A percentile compares a stretch with the other conserved stretches of the same genome.
These are phyloP conservation scores for Euphorbia pulcherrima DNA, from an alignment of 345 rosid species.

Conservation along the genomic window DNA sequence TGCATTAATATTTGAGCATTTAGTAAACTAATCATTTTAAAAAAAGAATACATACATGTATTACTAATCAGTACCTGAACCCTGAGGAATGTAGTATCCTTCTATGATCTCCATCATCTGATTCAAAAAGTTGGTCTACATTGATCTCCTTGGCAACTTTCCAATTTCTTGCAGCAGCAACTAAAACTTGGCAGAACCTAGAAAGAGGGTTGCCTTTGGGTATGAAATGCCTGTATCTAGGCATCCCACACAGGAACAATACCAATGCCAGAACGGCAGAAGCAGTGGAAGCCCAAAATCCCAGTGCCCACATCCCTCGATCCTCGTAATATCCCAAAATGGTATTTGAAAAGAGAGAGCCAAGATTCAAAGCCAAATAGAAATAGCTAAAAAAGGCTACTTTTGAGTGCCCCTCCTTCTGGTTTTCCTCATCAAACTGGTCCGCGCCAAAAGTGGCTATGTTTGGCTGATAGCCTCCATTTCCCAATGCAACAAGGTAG, in stretches of 20 bases:
- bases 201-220: conserved; percentile 29
- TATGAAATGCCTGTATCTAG: conserved; percentile 24
- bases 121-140: conserved; percentile 10
- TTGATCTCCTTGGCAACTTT: background rate
- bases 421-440: conserved; percentile 22
- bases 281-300: conserved; percentile 27
- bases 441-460: conserved; percentile 30
- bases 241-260: conserved; percentile 22
- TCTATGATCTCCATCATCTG: conserved; percentile 6
- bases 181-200: conserved; percentile 25
- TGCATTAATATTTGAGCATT: background rate
- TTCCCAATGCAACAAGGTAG: conserved; percentile 30
- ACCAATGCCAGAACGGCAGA: conserved; percentile 23
- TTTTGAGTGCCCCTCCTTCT: conserved; percentile 18
- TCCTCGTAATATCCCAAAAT: conserved; percentile 29
- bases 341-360: conserved; percentile 34
- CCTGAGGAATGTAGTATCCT: conserved; percentile 19
- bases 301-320: conserved; percentile 27
- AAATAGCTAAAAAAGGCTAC: conserved; percentile 33
- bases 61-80: conserved; percentile 16
- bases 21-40: background rate
- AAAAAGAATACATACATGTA: background rate
- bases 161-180: conserved; percentile 23
- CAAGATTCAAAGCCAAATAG: conserved; percentile 30
- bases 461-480: conserved; percentile 33